These are phyloP conservation scores for Phytophthora kernoviae DNA, from an alignment of 352 stramenopile species.

Conservation along the genomic window DNA sequence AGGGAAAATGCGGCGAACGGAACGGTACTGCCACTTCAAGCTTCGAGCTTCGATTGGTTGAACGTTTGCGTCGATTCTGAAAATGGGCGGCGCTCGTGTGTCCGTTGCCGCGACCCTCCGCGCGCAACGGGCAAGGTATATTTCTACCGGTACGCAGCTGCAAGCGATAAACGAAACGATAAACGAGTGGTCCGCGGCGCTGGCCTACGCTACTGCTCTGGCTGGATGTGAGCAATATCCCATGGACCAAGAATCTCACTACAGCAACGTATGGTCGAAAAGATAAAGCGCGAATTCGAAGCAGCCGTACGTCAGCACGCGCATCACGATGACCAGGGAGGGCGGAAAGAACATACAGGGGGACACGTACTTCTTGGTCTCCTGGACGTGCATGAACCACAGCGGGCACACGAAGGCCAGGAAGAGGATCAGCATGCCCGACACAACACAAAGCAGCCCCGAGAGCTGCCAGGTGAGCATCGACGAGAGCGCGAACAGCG, in stretches of 20 bases:
- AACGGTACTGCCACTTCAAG: no score
- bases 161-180: no score
- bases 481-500: slow-evolving; percentile 75
- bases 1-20: slow-evolving; percentile 42
- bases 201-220: slow-evolving; percentile 45
- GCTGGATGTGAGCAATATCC: slow-evolving; percentile 90
- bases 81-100: no score
- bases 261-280: slow-evolving; percentile 12
- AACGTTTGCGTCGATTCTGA: no score
- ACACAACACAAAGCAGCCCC: slow-evolving; percentile 59
- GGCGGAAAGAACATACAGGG: slow-evolving; percentile 23
- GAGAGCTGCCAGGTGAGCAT: slow-evolving; percentile 82
- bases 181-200: background rate
- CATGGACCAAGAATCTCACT: slow-evolving; percentile 91
- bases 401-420: slow-evolving; percentile 87
- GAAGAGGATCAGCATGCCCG: slow-evolving; percentile 75
- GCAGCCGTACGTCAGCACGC: slow-evolving; percentile 24
- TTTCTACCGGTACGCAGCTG: background rate
- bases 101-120: background rate
- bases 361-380: slow-evolving; percentile 90
- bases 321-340: slow-evolving; percentile 11
- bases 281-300: background rate
- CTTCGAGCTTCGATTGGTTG: no score
- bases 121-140: background rate
- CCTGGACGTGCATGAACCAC: slow-evolving; percentile 91